Evolutionary conservation across 2,329 filamentous ascomycete genomes (phyloP), one percentile per base, ranked within the genome.

Genomic region (Verticillium zaregamsianum): DNA sequence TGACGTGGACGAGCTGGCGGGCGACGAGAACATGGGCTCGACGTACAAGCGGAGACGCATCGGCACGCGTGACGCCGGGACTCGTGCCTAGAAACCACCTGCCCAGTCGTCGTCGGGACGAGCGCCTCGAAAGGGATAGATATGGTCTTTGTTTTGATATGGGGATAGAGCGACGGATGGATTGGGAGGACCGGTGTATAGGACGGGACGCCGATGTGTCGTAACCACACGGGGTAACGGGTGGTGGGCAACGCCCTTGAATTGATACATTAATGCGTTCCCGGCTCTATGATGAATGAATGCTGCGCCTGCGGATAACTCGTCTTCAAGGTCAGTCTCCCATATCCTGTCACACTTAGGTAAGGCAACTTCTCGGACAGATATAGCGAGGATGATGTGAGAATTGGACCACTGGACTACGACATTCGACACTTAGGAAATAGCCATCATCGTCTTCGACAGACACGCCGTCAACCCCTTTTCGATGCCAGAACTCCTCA

Each of bases 1-100:
- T 15, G 79, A 82, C 52, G 67, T 66, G 56, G 81, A 83, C 57
- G 80, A 83, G 61, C 68, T 75, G 63, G 72, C 73, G 3, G 77
- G 75, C 3, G 81, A 84, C 55, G 76, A 70, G 7, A 74, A 76
- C 28, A 68, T 70, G 20, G 64, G 67, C 1, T 62, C 68, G 25
- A 71, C 72, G 32, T 68, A 71, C 4, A 78, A 78, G 65, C 72
- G 75, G 61, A 67, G 75, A 61, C 75, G 75, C 55, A 67, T 76
- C 37, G 71, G 69, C 55, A 70, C 70, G 23, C 45, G 45, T 11
- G 45, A 52, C 45, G 45, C 45, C 20, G 45, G 45, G 45, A 23
- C 45, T 52, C 72, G 76, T 66, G 71, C 69, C 56, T 78, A 72
- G 68, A 64, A 37, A 63, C 66, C 59, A 40, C 64, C 62, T 31